Base-by-base conservation (phyloP, 176 grass and related monocot genomes). In the Juncus inflexus region DNA sequence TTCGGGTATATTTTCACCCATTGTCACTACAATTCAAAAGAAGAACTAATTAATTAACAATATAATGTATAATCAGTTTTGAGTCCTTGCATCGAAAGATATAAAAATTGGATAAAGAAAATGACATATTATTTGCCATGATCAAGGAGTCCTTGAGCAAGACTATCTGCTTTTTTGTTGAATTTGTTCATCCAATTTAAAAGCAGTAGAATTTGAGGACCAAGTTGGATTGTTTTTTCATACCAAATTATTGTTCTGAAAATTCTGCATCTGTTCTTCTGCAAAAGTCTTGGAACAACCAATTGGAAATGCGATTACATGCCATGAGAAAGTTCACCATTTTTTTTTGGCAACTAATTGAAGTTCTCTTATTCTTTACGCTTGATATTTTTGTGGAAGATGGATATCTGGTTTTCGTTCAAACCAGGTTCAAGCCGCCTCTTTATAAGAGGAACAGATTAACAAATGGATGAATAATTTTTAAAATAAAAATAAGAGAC, bases 1-100 rank as follows among this genome's bases (percentile, higher is more conserved):
- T 68, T 95, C 85, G 11, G 87, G 86, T 6, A 91, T 74, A 70
- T 82, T 91, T 6, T 83, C 74, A 1, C 83, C 84, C 77, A 91
- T 49, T n/a, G 79, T 81, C 77, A 86, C 90, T 95, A 79, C 73
- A 15, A 53, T 41, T 42, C 9, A 42, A 43, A 63, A 8, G 12
- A 2, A 2, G 37, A n/a, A n/a, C n/a, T n/a, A n/a, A n/a, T n/a
- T n/a, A n/a, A n/a, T n/a, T n/a, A n/a, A n/a, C n/a, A n/a, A n/a
- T n/a, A n/a, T n/a, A n/a, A n/a, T n/a, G n/a, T 54, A 37, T 3
- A 35, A 45, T 45, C 42, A 45, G 42, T 45, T 45, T 45, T 45
- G n/a, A n/a, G n/a, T n/a, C n/a, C n/a, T n/a, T n/a, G n/a, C n/a
- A n/a, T n/a, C n/a, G n/a, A n/a, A 45, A 7, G 6, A 45, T 37